A percentile compares a stretch with the other conserved stretches of the same genome.
Evolutionary conservation across 2,329 filamentous ascomycete species (phyloP).

Genomic region (Fusarium cyanostomum): DNA sequence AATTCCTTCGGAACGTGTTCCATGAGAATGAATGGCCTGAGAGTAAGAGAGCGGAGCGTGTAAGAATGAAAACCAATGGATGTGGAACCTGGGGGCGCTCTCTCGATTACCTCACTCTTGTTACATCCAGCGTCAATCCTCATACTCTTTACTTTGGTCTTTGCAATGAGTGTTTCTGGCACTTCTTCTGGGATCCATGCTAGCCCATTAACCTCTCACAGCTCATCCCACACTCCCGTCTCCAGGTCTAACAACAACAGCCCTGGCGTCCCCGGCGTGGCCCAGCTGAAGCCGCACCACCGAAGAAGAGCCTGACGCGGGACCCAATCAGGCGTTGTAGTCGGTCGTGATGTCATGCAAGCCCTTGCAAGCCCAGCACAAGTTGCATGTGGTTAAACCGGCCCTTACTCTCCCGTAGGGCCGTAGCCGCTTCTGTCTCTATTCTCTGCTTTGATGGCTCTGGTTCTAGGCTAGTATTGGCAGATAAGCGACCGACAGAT

Average conservation of each 20-base stretch:
- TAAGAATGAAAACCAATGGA: conserved; percentile 8
- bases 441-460: background rate
- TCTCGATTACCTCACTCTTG: conserved; percentile 28
- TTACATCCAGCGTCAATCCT: conserved; percentile 24
- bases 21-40: conserved; percentile 3
- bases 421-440: conserved; percentile 22
- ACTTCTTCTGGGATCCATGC: conserved; percentile 32
- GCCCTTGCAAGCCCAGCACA: background rate
- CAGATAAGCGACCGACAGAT: conserved; percentile 33
- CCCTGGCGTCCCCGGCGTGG: conserved; percentile 32
- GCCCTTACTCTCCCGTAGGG: conserved; percentile 15
- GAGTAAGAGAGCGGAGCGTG: conserved; percentile 7
- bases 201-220: conserved; percentile 32
- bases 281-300: conserved; percentile 39
- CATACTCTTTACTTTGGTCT: conserved; percentile 23
- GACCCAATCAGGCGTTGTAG: conserved; percentile 23
- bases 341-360: conserved; percentile 35
- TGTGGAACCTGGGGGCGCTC: conserved; percentile 29
- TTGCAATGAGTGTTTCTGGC: conserved; percentile 25
- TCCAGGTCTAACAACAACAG: conserved; percentile 27
- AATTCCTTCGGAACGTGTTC: conserved; percentile 20
- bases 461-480: conserved; percentile 15
- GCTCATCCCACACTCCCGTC: conserved; percentile 10
- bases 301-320: conserved; percentile 33
- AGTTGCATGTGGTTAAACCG: background rate